Evolutionary conservation across 2,329 filamentous ascomycete genomes (phyloP), one percentile per base, ranked within the genome.

Genomic region (Neonectria hederae): DNA sequence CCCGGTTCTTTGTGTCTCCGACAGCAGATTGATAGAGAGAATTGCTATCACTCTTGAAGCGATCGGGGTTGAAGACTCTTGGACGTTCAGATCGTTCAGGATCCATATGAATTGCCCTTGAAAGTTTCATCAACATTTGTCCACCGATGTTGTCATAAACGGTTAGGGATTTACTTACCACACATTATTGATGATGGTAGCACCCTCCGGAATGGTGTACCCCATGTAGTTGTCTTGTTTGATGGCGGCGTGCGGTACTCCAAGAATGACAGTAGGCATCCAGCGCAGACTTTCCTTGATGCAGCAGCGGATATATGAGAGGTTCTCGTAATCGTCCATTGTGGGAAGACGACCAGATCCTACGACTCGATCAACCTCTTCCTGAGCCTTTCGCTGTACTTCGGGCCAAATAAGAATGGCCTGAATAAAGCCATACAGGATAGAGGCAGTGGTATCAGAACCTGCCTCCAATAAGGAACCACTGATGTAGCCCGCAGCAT

Each of bases 81-180:
- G 79, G 78, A 22, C 77, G 56, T 0, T 85, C 82, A 76, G 93
- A 92, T 2, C 87, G 87, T 38, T 89, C 86, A 2, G 88, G 86
- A 71, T 93, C 90, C 76, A 92, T 90, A 24, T 89, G 84, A 17
- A 79, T 67, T 22, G 69, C 75, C 74, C 62, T n/a, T n/a, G n/a
- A n/a, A n/a, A n/a, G n/a, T n/a, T n/a, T n/a, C n/a, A n/a, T n/a
- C n/a, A n/a, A n/a, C n/a, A n/a, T n/a, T n/a, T n/a, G n/a, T n/a
- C n/a, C n/a, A n/a, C n/a, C n/a, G n/a, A n/a, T n/a, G n/a, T n/a
- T n/a, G n/a, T n/a, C n/a, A n/a, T n/a, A 5, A n/a, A n/a, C 10
- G 1, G 11, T 61, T 48, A 32, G 22, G 24, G 32, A 21, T 35
- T 4, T 5, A 46, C 56, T 26, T 46, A 60, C 63, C 74, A 78